A percentile compares a stretch with the other conserved stretches of the same genome.
Conservation (phyloP, 352 stramenopile genomes). For the Phytopythium mirpurense region DNA sequence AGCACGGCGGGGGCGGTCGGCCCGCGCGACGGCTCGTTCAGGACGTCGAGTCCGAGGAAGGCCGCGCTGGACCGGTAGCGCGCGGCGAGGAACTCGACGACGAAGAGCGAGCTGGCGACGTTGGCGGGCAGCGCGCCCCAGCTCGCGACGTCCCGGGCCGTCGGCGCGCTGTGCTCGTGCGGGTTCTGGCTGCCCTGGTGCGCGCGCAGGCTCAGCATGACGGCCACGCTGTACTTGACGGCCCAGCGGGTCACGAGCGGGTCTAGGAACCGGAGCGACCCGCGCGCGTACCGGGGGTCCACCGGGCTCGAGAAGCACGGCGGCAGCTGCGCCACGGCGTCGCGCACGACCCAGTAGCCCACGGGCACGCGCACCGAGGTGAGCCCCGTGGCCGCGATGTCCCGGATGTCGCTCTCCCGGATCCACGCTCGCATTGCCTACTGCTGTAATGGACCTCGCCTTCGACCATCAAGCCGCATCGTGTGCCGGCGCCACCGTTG, state of each 20-base stretch:
- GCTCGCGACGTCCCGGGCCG: not conserved
- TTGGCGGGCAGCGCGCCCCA: constrained; percentile 28
- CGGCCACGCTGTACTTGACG: constrained; percentile 42
- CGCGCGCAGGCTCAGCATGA: constrained; percentile 50
- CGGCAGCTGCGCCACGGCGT: not conserved
- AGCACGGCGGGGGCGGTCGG: constrained; percentile 16
- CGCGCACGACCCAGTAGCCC: constrained; percentile 24
- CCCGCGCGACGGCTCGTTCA: constrained; percentile 46
- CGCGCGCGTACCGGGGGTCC: not conserved
- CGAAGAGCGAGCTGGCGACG: constrained; percentile 28
- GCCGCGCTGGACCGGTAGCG: constrained; percentile 36
- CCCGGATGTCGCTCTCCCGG: constrained; percentile 18
- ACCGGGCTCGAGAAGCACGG: not conserved
- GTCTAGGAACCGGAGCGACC: constrained; percentile 46
- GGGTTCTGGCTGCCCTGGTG: constrained; percentile 57
- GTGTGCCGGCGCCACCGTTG: no score
- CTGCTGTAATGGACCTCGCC: no score
- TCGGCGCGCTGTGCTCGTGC: constrained; percentile 38
- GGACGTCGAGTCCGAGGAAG: constrained; percentile 45
- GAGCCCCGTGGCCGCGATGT: constrained; percentile 16
- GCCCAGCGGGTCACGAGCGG: constrained; percentile 30
- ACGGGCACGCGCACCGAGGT: constrained; percentile 33
- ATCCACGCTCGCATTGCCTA: constrained; percentile 33
- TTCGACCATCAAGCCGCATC: no score
- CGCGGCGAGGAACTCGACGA: constrained; percentile 30